phyloP scores from a whole-genome alignment of 345 rosid species.

The Hirschfeldia incana region DNA sequence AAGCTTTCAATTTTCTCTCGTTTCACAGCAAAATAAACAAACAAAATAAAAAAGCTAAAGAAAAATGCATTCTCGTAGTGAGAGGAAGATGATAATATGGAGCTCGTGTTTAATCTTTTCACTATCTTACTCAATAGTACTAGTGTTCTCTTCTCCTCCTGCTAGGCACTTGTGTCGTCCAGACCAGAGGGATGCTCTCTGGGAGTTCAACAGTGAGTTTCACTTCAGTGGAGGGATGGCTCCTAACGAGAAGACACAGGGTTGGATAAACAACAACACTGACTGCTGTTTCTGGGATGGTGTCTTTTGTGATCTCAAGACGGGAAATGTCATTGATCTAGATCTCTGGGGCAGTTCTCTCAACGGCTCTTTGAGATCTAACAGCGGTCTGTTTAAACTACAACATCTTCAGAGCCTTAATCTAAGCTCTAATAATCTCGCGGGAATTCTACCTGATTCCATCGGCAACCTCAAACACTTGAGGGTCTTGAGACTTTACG shows the following conservation, averaged over 20 bases:
- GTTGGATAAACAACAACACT: neutral
- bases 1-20: neutral
- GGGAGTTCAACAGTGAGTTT: neutral
- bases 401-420: neutral
- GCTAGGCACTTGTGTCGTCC: neutral
- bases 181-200: neutral
- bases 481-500: neutral
- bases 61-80: neutral
- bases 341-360: neutral
- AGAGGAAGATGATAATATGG: neutral
- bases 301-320: neutral
- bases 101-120: neutral
- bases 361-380: neutral
- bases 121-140: neutral
- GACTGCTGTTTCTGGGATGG: neutral
- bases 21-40: neutral
- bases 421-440: neutral
- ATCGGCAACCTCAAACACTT: neutral
- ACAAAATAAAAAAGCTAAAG: neutral
- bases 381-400: neutral
- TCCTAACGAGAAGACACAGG: neutral
- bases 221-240: neutral
- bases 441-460: neutral
- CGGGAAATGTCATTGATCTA: neutral
- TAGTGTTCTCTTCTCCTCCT: neutral